Evolutionary conservation across 1,139 yeast species (phyloP), one percentile per base, ranked within the genome.

Genomic region (Magnusiomyces sp.): DNA sequence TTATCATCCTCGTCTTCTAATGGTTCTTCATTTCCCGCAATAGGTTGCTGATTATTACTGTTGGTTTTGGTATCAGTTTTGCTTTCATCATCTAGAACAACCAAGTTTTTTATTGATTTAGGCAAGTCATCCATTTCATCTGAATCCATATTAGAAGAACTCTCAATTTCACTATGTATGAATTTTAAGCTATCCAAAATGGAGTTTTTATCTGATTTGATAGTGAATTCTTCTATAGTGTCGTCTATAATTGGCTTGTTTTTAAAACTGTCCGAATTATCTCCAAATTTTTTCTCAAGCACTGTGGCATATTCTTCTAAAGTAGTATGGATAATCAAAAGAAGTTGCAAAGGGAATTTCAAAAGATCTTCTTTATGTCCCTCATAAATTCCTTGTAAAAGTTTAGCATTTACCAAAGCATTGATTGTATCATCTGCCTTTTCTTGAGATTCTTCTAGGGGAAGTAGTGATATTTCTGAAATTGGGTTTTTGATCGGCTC

Each of bases 341-440:
- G 67, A 54, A 83, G 73, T 49, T 81, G 86, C 5, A 64, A 63
- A 0, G 94, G 84, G 2, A 83, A 77, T 37, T 75, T 76, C 10
- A 87, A 75, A 38, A 90, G 65, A 43, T 73, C 74, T 9, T 80
- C 78, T 54, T 78, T 82, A 57, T 83, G 83, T 31, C 72, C 72
- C 14, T 74, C 75, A n/a, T 81, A 78, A 42, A 87, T 65, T 17
- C 70, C 68, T 59, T 88, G 92, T 46, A 89, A 66, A 16, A 87
- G 62, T 53, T 83, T 77, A 53, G 86, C 70, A 60, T 84, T 83
- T 5, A 80, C 69, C 45, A 88, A 68, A 42, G 77, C 72, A 16
- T 74, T 59, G 51, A 82, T 74, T 5, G 89, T 85, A 54, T 76
- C 73, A 5, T 66, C 72, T 2, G 61, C 69, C 2, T 60, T 63